Percentiles rank a stretch among this genome's conserved stretches.
Evolutionary conservation across 2,329 filamentous ascomycete genomes (phyloP).

Genomic region (Verticillium alfalfae): DNA sequence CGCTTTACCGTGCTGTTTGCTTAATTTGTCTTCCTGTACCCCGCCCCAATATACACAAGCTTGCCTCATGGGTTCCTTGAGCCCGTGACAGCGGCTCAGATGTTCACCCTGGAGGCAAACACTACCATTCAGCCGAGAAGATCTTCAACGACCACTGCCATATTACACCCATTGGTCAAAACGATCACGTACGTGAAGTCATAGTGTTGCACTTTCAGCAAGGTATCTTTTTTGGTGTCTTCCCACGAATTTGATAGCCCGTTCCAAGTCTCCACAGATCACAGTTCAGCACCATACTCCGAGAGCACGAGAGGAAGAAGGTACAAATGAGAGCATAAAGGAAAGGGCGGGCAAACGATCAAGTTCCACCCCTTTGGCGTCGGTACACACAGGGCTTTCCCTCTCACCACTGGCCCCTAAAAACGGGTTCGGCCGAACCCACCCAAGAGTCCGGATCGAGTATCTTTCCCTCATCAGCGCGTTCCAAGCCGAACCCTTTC

Average conservation of each 20-base stretch:
- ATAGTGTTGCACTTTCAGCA: neutral
- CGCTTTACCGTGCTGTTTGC: too few relatives aligned
- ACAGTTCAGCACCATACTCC: neutral
- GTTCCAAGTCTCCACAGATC: neutral
- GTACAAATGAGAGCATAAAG: neutral
- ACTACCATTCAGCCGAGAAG: too few relatives aligned
- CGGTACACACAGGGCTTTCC: slow-evolving; percentile 93
- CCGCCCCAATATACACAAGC: too few relatives aligned
- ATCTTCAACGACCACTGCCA: neutral
- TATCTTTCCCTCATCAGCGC: slow-evolving; percentile 99
- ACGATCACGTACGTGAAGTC: neutral
- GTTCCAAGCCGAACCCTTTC: slow-evolving; percentile 46
- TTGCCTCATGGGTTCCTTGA: too few relatives aligned
- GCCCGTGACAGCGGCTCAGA: too few relatives aligned
- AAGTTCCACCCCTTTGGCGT: slow-evolving; percentile 73
- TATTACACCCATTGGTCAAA: neutral
- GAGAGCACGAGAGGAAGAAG: neutral
- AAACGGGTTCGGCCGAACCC: neutral
- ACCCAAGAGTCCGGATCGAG: slow-evolving; percentile 36
- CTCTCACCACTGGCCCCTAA: slow-evolving; percentile 43
- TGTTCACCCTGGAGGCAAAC: too few relatives aligned
- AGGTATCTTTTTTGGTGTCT: neutral
- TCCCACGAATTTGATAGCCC: neutral
- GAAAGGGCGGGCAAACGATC: slow-evolving; percentile 66
- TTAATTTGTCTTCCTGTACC: too few relatives aligned